Evolutionary conservation across 345 rosid species (phyloP).

Genomic region (Eucalyptus pauciflora): DNA sequence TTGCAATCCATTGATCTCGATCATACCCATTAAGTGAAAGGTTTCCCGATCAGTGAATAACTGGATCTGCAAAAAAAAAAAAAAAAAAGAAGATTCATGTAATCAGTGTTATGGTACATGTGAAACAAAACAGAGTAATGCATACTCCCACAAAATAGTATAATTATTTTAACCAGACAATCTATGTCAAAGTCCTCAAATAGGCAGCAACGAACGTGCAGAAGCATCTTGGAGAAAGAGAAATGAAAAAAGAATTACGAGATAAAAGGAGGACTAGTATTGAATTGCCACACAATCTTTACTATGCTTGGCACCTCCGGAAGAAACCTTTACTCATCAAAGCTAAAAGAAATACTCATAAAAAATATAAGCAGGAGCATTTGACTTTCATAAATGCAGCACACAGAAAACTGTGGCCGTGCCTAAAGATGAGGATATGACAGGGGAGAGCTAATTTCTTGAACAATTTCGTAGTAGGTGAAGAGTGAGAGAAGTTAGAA

Average conservation of each 20-base stretch:
- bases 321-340: not conserved
- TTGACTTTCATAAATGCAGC: not conserved
- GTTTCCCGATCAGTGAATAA: slow-evolving; percentile 63
- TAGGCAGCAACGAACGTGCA: not conserved
- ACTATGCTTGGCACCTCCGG: not conserved
- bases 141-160: not conserved
- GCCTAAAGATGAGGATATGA: not conserved
- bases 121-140: not conserved
- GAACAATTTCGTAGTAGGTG: not conserved
- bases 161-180: not conserved
- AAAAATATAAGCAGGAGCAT: not conserved
- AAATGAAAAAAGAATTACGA: not conserved
- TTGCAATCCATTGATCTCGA: not conserved
- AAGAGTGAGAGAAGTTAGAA: not conserved
- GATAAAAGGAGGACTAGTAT: not conserved
- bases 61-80: slow-evolving; percentile 45
- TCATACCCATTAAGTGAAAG: slow-evolving; percentile 67
- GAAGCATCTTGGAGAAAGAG: not conserved
- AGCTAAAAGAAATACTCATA: not conserved
- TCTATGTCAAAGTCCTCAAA: not conserved
- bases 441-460: not conserved
- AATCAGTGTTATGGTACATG: not conserved
- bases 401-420: not conserved
- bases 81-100: not conserved
- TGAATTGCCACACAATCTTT: not conserved